Conservation (phyloP, 768 basidiomycete genomes). For the Amanita muscaria region DNA sequence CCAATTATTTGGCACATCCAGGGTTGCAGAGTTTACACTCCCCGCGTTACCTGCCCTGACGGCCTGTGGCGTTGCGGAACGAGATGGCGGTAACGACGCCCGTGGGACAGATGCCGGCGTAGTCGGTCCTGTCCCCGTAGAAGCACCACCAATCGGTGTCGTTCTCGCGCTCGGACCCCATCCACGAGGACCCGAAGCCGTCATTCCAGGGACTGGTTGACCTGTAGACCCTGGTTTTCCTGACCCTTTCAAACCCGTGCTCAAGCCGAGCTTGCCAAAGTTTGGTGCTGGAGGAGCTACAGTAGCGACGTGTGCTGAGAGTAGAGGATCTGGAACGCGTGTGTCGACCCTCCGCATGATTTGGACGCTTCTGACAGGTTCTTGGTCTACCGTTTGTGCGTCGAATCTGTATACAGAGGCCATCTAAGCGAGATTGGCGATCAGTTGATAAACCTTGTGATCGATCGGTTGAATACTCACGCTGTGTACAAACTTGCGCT, state of each 20-base stretch:
- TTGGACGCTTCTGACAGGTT: slow-evolving; percentile 81
- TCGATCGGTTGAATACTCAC: slow-evolving; percentile 29
- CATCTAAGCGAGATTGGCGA: slow-evolving; percentile 33
- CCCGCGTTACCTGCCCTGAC: too few relatives aligned
- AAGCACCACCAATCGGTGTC: slow-evolving; percentile 3
- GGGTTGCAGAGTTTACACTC: too few relatives aligned
- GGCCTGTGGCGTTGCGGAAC: background rate
- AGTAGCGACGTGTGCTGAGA: slow-evolving; percentile 40
- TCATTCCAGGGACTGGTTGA: slow-evolving; percentile 2
- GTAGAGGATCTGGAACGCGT: slow-evolving; percentile 60
- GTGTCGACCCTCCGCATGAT: slow-evolving; percentile 78
- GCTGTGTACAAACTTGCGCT: slow-evolving; percentile 77
- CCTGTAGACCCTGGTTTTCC: background rate
- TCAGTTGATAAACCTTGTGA: slow-evolving; percentile 3
- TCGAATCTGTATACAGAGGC: slow-evolving; percentile 77
- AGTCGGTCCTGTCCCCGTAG: background rate
- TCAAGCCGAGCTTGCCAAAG: slow-evolving; percentile 57
- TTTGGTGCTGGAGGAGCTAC: slow-evolving; percentile 22
- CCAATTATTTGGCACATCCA: slow-evolving; percentile 25
- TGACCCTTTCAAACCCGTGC: background rate
- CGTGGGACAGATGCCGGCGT: background rate
- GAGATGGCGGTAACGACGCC: background rate
- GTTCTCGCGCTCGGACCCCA: slow-evolving; percentile 6
- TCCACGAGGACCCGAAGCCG: slow-evolving; percentile 4
- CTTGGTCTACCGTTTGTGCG: slow-evolving; percentile 82